Evolutionary conservation across 805 yeast genomes (phyloP), one percentile per base, ranked within the genome.

Genomic region (Candida khao-thaluensis): DNA sequence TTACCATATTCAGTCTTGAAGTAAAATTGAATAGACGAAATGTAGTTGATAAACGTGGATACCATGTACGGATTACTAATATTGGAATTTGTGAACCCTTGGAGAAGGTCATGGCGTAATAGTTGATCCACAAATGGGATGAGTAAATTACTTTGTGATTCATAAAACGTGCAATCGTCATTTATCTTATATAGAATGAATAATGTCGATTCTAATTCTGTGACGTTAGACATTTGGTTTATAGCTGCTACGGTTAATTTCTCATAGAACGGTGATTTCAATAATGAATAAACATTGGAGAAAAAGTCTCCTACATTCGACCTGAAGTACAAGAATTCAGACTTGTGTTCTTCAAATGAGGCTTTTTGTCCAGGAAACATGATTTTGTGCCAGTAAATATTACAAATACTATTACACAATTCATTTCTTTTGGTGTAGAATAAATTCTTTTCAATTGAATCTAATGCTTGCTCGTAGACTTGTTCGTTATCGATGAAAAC

Each of bases 261-360:
- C 4, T 65, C 62, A 46, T 75, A 76, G 25, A 86, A 57, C 1
- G 71, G 62, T 0, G 57, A 39, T 26, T 85, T 86, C 25, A 87
- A 67, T 4, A 85, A 66, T 1, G 88, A 76, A 64, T 82, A 86
- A 1, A 82, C 60, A 0, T 78, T 68, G 39, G 88, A 93, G 47
- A 86, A 76, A 26, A 90, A 69, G 49, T 93, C 98, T 1, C 82
- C 75, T 7, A 84, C 82, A 44, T 84, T 91, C 22, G 77, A 64
- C 49, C 97, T 72, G 58, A 79, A 91, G 17, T 78, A 72, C 16
- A 62, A 60, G 51, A 89, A 86, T 47, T 83, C 95, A 15, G 72
- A 70, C 41, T 65, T 57, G 17, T 54, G 54, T 7, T 63, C 60
- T 17, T 51, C 52, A 4, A 57, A 53, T 25, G 7, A 7, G 10